Base-by-base conservation (phyloP, 352 stramenopile genomes). In the Phytophthora sp. region DNA sequence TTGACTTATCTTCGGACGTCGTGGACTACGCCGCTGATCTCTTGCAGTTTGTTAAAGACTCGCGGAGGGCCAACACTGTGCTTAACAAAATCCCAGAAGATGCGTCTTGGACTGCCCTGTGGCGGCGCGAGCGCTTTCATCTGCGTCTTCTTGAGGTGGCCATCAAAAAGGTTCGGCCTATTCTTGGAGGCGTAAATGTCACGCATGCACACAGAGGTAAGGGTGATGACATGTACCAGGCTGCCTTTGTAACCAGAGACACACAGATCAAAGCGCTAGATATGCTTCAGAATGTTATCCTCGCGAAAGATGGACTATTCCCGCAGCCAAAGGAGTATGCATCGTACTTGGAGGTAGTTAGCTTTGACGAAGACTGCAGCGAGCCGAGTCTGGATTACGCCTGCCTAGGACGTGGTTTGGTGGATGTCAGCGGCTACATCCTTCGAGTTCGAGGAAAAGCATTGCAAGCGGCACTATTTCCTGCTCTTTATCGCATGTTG, bases 151-250 rank as follows among this genome's bases (percentile, higher is more conserved):
- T 90, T 39, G 79, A 81, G 32, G 17, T 26, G 9, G 71, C 76
- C 0, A 72, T 89, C 45, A 57, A 59, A 17, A 64, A 51, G 1
- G 55, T 81, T n/a, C 49, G 52, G 21, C 76, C 78, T 5, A 64
- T 88, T 62, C 62, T 93, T 2, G 84, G 84, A 5, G 78, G 79
- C 20, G 72, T 85, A 27, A 84, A 91, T 35, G 65, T 81, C 21
- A 89, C 82, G 5, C 72, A 89, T 43, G 76, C 82, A 13, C 82
- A 93, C 35, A 69, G 62, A 31, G 35, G 54, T 7, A 60, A 66
- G 1, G 56, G 50, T 3, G 73, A 88, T 60, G 61, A 30, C 7
- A 30, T 41, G 11, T 89, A 85, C 38, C 49, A 57, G 0, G 61
- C 80, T 1, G 21, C 50, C 7, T 74, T 71, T n/a, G 39, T 91